A percentile compares a stretch with the other conserved stretches of the same genome.
Conservation (phyloP, 768 basidiomycete species). For the Wakefieldia striispora region DNA sequence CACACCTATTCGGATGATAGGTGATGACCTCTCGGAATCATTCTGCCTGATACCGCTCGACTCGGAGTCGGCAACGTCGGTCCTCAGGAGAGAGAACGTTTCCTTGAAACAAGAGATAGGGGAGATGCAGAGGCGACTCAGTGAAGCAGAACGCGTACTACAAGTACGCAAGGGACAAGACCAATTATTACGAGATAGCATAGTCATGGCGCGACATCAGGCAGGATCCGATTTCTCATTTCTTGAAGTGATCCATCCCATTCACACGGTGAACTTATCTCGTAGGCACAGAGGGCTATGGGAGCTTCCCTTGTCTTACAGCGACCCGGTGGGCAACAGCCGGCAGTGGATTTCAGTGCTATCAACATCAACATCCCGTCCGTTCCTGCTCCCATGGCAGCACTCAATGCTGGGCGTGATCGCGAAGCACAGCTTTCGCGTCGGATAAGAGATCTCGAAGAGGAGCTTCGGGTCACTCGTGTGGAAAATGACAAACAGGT, state of each 20-base stretch:
- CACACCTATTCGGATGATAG: slow-evolving; percentile 29
- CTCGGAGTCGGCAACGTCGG: slow-evolving; percentile 46
- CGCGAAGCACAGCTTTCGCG: slow-evolving; percentile 52
- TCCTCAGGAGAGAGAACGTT: slow-evolving; percentile 65
- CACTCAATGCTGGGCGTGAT: slow-evolving; percentile 52
- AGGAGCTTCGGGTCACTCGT: slow-evolving; percentile 61
- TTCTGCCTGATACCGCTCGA: slow-evolving; percentile 73
- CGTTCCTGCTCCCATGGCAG: slow-evolving; percentile 45
- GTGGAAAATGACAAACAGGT: slow-evolving; percentile 85
- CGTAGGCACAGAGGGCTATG: slow-evolving; percentile 77
- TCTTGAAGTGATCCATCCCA: background rate
- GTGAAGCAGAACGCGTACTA: slow-evolving; percentile 58
- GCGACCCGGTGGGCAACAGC: slow-evolving; percentile 36
- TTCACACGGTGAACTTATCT: slow-evolving; percentile 1
- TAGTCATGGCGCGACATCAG: slow-evolving; percentile 68
- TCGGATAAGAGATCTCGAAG: slow-evolving; percentile 72
- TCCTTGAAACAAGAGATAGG: slow-evolving; percentile 61
- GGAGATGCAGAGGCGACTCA: slow-evolving; percentile 53
- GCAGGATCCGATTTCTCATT: slow-evolving; percentile 35
- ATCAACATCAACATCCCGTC: slow-evolving; percentile 58
- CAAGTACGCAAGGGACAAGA: slow-evolving; percentile 78
- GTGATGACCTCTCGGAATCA: slow-evolving; percentile 74
- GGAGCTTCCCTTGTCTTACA: slow-evolving; percentile 62
- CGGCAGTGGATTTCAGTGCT: slow-evolving; percentile 49
- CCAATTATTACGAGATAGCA: slow-evolving; percentile 74